phyloP scores from a whole-genome alignment of 257 asterid species.

The Parsonsia alboflavescens region DNA sequence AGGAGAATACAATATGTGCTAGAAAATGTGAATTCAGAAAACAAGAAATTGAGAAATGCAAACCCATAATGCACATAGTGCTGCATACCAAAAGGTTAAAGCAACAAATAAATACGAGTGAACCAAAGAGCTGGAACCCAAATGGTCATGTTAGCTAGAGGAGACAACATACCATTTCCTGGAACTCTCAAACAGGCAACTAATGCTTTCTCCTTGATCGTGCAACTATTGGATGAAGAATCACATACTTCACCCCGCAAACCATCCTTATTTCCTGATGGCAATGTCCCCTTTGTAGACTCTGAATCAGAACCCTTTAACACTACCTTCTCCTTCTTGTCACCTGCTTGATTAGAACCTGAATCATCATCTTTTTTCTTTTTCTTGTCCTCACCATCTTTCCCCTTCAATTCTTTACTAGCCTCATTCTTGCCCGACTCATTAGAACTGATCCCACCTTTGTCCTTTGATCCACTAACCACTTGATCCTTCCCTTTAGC shows the following conservation, averaged over 20 bases:
- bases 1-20: not conserved
- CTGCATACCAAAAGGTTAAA: not conserved
- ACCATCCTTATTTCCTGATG: slow-evolving; percentile 28
- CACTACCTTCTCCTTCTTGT: slow-evolving; percentile 25
- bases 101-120: not conserved
- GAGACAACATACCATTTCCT: slow-evolving; percentile 59
- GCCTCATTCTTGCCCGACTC: slow-evolving; percentile 20
- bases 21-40: not conserved
- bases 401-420: slow-evolving; percentile 16
- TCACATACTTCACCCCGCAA: slow-evolving; percentile 56
- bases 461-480: slow-evolving; percentile 4
- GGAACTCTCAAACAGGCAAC: slow-evolving; percentile 90
- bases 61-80: not conserved
- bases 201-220: slow-evolving; percentile 50
- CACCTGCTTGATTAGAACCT: slow-evolving; percentile 24
- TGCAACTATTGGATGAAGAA: slow-evolving; percentile 66
- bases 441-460: not conserved
- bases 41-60: not conserved
- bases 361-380: slow-evolving; percentile 18
- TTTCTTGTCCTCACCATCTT: slow-evolving; percentile 21
- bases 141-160: not conserved
- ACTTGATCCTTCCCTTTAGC: slow-evolving; percentile 18
- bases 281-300: slow-evolving; percentile 26
- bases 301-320: slow-evolving; percentile 20
- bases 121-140: not conserved